A percentile compares a stretch with the other conserved stretches of the same genome.
These are phyloP conservation scores for Colletotrichum siamense DNA, from an alignment of 2,329 filamentous ascomycete species.

Conservation along the genomic window DNA sequence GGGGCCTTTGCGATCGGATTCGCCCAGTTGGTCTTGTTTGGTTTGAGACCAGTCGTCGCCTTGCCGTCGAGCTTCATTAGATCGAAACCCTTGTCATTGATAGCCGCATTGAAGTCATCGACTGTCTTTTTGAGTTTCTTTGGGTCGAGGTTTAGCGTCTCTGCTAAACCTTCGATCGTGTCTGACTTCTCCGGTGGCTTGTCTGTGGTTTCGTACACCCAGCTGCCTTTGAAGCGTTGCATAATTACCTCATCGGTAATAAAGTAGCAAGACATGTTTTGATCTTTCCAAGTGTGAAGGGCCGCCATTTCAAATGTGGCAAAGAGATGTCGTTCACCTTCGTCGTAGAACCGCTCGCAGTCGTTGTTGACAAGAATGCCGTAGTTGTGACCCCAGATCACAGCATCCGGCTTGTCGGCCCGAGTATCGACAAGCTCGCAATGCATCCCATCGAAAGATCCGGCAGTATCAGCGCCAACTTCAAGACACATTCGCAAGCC, in stretches of 20 bases:
- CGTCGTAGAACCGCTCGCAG: conserved; percentile 42
- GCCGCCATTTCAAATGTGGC: conserved; percentile 39
- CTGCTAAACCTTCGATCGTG: neutral
- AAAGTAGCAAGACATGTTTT: neutral
- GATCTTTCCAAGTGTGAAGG: neutral
- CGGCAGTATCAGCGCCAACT: neutral
- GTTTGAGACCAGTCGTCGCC: neutral
- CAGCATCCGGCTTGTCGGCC: neutral
- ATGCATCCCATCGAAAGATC: neutral
- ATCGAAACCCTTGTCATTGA: neutral
- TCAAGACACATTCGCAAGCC: neutral
- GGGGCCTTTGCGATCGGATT: neutral
- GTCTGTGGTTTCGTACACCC: neutral
- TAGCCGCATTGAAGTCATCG: neutral
- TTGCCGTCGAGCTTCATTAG: neutral
- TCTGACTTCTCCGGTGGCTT: neutral
- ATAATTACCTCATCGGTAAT: neutral
- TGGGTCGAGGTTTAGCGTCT: neutral
- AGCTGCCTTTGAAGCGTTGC: neutral
- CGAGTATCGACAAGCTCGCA: neutral
- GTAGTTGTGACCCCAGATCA: conserved; percentile 32
- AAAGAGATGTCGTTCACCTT: conserved; percentile 43
- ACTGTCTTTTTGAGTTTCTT: neutral
- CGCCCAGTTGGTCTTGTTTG: neutral
- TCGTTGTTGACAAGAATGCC: conserved; percentile 47